These are phyloP conservation scores for Desmodesmus armatus DNA, from an alignment of 139 green algal genomes.

Conservation along the genomic window DNA sequence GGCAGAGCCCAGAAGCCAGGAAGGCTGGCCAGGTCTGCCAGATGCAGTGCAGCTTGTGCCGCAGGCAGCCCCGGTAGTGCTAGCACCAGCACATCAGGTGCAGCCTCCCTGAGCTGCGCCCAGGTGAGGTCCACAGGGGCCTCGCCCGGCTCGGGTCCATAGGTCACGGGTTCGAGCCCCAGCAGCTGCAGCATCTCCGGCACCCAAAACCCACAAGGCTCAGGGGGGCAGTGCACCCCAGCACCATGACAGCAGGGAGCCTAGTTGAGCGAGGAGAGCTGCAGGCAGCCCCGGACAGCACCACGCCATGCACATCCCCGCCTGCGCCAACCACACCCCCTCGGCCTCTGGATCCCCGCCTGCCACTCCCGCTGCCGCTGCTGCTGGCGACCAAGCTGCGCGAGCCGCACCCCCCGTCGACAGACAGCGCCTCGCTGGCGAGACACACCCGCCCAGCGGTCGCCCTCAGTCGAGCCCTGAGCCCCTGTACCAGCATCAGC, in stretches of 20 bases:
- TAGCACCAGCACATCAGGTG: slow-evolving; percentile 86
- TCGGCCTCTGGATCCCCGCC: neutral
- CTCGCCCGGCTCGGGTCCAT: slow-evolving; percentile 59
- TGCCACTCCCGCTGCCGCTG: neutral
- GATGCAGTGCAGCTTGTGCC: slow-evolving; percentile 47
- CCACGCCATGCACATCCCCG: neutral
- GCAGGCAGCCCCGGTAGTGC: neutral
- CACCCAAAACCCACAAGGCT: slow-evolving; percentile 61
- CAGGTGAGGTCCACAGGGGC: slow-evolving; percentile 51
- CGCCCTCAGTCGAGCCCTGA: slow-evolving; percentile 77
- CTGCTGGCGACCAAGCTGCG: neutral
- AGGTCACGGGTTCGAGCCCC: slow-evolving; percentile 42
- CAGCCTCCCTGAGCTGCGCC: slow-evolving; percentile 53
- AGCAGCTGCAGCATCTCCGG: slow-evolving; percentile 72
- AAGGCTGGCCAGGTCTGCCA: slow-evolving; percentile 73
- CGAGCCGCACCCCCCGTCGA: no score
- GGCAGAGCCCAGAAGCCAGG: slow-evolving; percentile 93
- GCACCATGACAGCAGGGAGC: slow-evolving; percentile 68
- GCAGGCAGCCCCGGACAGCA: neutral
- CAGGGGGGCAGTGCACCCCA: slow-evolving; percentile 68
- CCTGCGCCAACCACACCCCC: neutral
- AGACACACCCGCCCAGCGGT: slow-evolving; percentile 43
- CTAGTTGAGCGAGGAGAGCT: slow-evolving; percentile 49
- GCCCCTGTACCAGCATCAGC: slow-evolving; percentile 65
- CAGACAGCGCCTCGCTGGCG: neutral